Percentiles rank a stretch among this genome's conserved stretches.
These are phyloP conservation scores for Zygnema circumcarinatum DNA, from an alignment of 139 green algal genomes.

Conservation along the genomic window DNA sequence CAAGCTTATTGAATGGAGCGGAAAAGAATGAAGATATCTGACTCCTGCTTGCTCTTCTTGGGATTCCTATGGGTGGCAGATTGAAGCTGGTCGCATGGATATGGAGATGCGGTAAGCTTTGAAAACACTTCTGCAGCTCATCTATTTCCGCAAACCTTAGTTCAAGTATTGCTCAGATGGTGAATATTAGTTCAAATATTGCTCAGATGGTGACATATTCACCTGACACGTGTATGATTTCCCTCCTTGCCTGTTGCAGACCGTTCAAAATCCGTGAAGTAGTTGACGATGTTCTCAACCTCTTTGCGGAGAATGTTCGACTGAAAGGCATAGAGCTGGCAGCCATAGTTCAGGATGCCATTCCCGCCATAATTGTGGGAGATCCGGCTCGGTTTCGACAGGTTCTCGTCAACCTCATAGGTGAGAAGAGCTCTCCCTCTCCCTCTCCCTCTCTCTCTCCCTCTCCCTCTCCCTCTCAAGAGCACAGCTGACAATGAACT, in stretches of 20 bases:
- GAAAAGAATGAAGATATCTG: too few species aligned
- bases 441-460: not conserved
- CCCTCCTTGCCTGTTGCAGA: not conserved
- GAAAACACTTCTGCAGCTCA: too few species aligned
- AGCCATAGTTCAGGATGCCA: slow-evolving; percentile 16
- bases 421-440: too few species aligned
- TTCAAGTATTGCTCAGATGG: too few species aligned
- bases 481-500: too few species aligned
- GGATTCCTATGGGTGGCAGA: too few species aligned
- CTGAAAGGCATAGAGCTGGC: slow-evolving; percentile 35
- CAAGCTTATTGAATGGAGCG: too few species aligned
- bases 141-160: too few species aligned
- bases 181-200: too few species aligned
- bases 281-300: slow-evolving; percentile 46
- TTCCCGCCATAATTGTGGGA: slow-evolving; percentile 29
- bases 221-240: too few species aligned
- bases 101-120: slow-evolving; percentile 11
- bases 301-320: slow-evolving; percentile 49
- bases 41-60: too few species aligned
- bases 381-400: slow-evolving; percentile 47
- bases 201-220: too few species aligned
- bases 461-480: slow-evolving; percentile 29
- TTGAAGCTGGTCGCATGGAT: slow-evolving; percentile 44
- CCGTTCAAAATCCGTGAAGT: slow-evolving; percentile 36
- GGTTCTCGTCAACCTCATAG: slow-evolving; percentile 41